Base-by-base conservation (phyloP, 176 grass and related monocot genomes). In the Eleusine coracana region DNA sequence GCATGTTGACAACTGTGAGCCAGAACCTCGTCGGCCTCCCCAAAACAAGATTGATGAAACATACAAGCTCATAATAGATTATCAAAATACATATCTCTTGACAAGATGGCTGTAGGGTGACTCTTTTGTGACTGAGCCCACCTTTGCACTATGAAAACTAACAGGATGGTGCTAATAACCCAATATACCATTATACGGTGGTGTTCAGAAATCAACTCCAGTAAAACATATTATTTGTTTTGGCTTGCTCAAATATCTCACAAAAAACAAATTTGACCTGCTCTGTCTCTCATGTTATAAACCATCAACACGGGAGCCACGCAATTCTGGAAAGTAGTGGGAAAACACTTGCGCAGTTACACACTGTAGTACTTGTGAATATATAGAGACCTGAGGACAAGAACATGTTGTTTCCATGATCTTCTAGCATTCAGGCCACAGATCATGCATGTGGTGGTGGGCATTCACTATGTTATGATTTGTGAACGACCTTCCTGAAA, bases 221-320 rank as follows among this genome's bases (percentile, higher is more conserved):
- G 49, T n/a, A 36, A 55, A 37, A 21, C 36, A 7, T 20, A 12
- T 12, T 10, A 2, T 17, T 7, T 16, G 0, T 31, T 10, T 51
- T 50, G 46, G 45, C 20, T 73, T 73, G 7, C 70, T 73, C 70
- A 51, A 34, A 50, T 34, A 31, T 73, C 70, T 51, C 27, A 64
- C 0, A 13, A 46, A 45, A 29, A 28, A 5, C 1, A 10, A 10
- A 3, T 20, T 31, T 0, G 5, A 48, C 5, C 1, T 8, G 8
- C 28, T 1, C 28, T 74, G 15, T 60, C 70, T 39, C 28, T 20
- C 28, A 37, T 36, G 27, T 31, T 2, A 20, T 25, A 25, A 73
- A 5, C 46, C 1, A 27, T 42, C 69, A 71, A 49, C 23, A 71
- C 0, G 1, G 42, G 12, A 49, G 12, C 41, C 3, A 0, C 3